A percentile compares a stretch with the other conserved stretches of the same genome.
These are phyloP conservation scores for Sutorius australiensis DNA, from an alignment of 768 basidiomycete species.

Conservation along the genomic window DNA sequence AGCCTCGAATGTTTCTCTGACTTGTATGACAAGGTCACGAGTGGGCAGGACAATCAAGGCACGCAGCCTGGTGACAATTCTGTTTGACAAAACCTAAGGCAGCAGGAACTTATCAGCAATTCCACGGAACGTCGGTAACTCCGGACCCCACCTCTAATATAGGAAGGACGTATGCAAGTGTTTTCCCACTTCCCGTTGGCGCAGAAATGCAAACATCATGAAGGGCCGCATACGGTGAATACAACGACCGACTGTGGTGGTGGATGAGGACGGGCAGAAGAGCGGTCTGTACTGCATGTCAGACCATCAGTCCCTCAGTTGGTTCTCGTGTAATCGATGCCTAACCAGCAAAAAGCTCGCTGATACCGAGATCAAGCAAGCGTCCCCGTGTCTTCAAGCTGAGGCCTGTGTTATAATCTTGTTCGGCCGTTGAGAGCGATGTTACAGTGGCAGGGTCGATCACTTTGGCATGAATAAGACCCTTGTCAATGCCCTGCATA, in stretches of 20 bases:
- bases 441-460: conserved; percentile 52
- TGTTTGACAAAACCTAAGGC: conserved; percentile 59
- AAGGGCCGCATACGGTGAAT: conserved; percentile 61
- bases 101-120: not conserved
- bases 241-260: conserved; percentile 43
- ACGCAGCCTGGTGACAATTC: conserved; percentile 78
- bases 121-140: not conserved
- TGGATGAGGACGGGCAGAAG: conserved; percentile 80
- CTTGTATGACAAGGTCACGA: conserved; percentile 88
- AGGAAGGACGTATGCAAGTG: conserved; percentile 91
- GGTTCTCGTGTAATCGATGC: conserved; percentile 3
- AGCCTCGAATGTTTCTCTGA: conserved; percentile 86
- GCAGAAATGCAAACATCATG: conserved; percentile 92
- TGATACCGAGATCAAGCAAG: conserved; percentile 74
- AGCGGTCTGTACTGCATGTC: conserved; percentile 73
- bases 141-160: conserved; percentile 68
- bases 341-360: conserved; percentile 84
- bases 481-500: conserved; percentile 74
- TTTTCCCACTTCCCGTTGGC: conserved; percentile 97
- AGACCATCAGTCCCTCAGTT: conserved; percentile 13
- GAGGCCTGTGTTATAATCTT: conserved; percentile 47
- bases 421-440: conserved; percentile 38
- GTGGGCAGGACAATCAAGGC: conserved; percentile 92
- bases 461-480: conserved; percentile 63
- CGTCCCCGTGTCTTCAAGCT: conserved; percentile 57